A percentile compares a stretch with the other conserved stretches of the same genome.
phyloP scores from a whole-genome alignment of 495 filamentous ascomycete genomes.

The Podospora appendiculata region DNA sequence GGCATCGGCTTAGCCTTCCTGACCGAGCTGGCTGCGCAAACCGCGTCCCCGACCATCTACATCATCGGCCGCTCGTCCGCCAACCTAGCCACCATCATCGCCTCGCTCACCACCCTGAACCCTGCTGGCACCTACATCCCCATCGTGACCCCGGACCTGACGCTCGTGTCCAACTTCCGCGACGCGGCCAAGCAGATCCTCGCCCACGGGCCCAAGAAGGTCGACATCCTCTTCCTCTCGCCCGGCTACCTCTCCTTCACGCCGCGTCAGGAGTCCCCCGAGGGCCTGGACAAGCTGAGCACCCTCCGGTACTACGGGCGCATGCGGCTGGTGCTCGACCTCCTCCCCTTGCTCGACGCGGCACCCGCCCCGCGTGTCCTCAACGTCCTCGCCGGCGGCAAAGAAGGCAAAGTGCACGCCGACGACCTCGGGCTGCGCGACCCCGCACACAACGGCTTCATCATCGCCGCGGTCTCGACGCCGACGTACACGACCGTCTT shows the following conservation, averaged over 20 bases:
- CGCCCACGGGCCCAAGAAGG: conserved; percentile 28
- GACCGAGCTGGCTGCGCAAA: conserved; percentile 40
- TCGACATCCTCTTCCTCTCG: conserved; percentile 55
- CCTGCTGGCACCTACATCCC: conserved; percentile 42
- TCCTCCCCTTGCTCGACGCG: conserved; percentile 46
- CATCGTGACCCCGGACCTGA: conserved; percentile 43
- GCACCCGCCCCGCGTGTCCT: conserved; percentile 45
- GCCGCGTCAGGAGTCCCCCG: conserved; percentile 35
- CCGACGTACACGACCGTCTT: conserved; percentile 39
- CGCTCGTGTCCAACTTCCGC: conserved; percentile 48
- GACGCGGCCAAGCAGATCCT: conserved; percentile 44
- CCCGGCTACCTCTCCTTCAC: conserved; percentile 16
- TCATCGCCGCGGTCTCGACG: conserved; percentile 27
- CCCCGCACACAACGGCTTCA: conserved; percentile 6
- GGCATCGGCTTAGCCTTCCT: conserved; percentile 54
- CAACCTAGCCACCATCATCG: conserved; percentile 7
- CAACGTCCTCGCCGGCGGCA: conserved; percentile 36
- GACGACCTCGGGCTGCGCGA: conserved; percentile 36
- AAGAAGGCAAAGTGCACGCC: conserved; percentile 41
- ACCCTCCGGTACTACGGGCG: conserved; percentile 52
- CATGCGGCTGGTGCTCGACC: conserved; percentile 49
- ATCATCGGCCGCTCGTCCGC: conserved; percentile 29
- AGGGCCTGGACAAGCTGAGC: conserved; percentile 40
- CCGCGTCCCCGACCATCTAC: conserved; percentile 38
- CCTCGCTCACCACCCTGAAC: conserved; percentile 36